Evolutionary conservation across 495 filamentous ascomycete genomes (phyloP).

Genomic region (Annulohypoxylon moriforme): DNA sequence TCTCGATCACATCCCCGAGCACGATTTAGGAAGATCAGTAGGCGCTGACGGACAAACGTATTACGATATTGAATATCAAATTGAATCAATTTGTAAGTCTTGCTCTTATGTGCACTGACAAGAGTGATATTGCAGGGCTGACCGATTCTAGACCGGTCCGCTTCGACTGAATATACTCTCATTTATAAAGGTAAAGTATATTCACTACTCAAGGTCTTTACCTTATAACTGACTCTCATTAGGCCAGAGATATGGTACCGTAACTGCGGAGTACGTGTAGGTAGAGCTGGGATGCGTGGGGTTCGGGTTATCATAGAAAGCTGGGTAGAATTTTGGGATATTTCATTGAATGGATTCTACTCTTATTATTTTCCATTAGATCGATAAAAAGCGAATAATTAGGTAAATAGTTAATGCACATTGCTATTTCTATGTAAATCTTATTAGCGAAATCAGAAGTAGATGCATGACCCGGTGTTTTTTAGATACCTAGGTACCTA

Average conservation of each 20-base stretch:
- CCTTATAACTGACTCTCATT: neutral
- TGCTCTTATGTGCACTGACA: neutral
- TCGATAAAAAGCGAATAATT: too few relatives aligned
- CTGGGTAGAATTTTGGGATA: too few relatives aligned
- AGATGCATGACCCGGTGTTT: too few relatives aligned
- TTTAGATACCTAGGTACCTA: too few relatives aligned
- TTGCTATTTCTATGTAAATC: too few relatives aligned
- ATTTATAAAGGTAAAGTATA: neutral
- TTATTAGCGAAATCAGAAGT: too few relatives aligned
- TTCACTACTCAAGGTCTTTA: neutral
- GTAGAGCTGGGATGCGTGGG: too few relatives aligned
- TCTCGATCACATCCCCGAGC: neutral
- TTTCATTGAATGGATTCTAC: too few relatives aligned
- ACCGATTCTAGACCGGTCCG: neutral
- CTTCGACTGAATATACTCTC: conserved; percentile 3
- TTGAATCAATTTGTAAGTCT: neutral
- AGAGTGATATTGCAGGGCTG: too few relatives aligned
- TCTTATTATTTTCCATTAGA: too few relatives aligned
- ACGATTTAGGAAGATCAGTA: neutral
- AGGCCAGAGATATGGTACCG: neutral
- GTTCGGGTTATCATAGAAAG: too few relatives aligned
- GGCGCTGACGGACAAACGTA: neutral
- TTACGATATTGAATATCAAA: neutral
- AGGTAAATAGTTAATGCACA: too few relatives aligned
- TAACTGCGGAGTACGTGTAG: conserved; percentile 1